Evolutionary conservation across 352 stramenopile genomes (phyloP), one percentile per base, ranked within the genome.

Genomic region (Phytophthora pisi): DNA sequence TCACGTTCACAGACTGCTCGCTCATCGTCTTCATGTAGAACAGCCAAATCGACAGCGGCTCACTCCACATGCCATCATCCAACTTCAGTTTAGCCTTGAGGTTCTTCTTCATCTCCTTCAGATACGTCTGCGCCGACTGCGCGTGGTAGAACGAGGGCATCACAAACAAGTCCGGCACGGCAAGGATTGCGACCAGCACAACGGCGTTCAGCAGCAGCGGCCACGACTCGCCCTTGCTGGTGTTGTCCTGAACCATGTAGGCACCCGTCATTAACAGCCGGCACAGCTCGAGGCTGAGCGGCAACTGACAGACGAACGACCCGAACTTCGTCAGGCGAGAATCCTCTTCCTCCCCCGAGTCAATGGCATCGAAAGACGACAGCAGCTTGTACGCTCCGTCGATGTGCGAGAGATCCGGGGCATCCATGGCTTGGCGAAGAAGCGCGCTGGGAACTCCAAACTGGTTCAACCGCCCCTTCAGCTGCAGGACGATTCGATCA

Each of bases 121-220:
- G 57, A 57, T 89, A 96, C 5, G 75, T 77, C 31, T 75, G 71
- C 1, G 85, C 70, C n/a, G 82, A 91, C 16, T 81, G 57, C 10
- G 70, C 72, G 43, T 96, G 88, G 59, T 91, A 96, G 66, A 90
- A 92, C 13, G 88, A 96, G 9, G 88, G 88, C 73, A 88, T 80
- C 9, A 92, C 45, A 61, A 91, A 93, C 13, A 96, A 51, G 51
- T 95, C 85, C 2, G 85, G 86, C 6, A 82, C 81, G 11, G 84
- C 72, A 10, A 96, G 64, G 42, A 93, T 79, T 11, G 84, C 72
- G 7, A 86, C 82, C 8, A 96, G 54, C 20, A 96, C 80, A 36
- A 96, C 79, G 15, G 81, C 65, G 57, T 93, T 77, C 13, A 89
- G 61, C 54, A 89, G 58, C 13, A 85, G 47, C 10, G 66, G 50